phyloP scores from a whole-genome alignment of 2,329 filamentous ascomycete genomes.

The Triangularia verruculosa region DNA sequence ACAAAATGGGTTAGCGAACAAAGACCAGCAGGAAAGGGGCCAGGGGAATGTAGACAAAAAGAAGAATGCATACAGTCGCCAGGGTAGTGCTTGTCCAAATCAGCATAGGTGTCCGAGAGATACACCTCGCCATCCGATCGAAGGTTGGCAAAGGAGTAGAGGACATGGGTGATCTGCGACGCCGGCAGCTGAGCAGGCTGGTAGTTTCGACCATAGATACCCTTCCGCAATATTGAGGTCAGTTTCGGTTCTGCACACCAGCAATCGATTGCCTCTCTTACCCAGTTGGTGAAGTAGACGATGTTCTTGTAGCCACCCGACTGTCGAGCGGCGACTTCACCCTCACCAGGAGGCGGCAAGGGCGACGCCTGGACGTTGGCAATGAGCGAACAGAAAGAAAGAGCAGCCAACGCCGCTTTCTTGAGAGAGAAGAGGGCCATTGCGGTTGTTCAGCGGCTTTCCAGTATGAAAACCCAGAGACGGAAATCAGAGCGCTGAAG shows the following conservation, averaged over 20 bases:
- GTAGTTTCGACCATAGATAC: conserved; percentile 61
- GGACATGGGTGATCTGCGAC: conserved; percentile 69
- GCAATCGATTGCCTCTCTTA: conserved; percentile 15
- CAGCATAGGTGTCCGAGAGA: conserved; percentile 67
- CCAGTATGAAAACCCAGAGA: background rate
- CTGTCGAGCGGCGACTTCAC: conserved; percentile 1
- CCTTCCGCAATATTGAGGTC: conserved; percentile 13
- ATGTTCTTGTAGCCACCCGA: conserved; percentile 40
- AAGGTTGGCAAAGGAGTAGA: conserved; percentile 81
- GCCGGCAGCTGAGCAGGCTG: conserved; percentile 68
- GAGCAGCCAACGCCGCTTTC: conserved; percentile 15
- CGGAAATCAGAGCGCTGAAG: background rate
- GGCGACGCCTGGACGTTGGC: conserved; percentile 7
- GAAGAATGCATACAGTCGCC: conserved; percentile 53
- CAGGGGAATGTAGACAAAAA: background rate
- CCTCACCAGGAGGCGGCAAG: background rate
- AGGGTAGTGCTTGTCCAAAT: conserved; percentile 69
- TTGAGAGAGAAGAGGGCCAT: conserved; percentile 13
- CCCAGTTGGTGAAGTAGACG: conserved; percentile 52
- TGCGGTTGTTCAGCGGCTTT: background rate
- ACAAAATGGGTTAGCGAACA: background rate
- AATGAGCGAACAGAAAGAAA: conserved; percentile 19
- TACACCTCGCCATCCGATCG: conserved; percentile 68
- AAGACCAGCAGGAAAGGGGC: background rate
- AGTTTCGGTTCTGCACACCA: background rate